Base-by-base conservation (phyloP, 139 green algal species). In the Eudorina sp. region DNA sequence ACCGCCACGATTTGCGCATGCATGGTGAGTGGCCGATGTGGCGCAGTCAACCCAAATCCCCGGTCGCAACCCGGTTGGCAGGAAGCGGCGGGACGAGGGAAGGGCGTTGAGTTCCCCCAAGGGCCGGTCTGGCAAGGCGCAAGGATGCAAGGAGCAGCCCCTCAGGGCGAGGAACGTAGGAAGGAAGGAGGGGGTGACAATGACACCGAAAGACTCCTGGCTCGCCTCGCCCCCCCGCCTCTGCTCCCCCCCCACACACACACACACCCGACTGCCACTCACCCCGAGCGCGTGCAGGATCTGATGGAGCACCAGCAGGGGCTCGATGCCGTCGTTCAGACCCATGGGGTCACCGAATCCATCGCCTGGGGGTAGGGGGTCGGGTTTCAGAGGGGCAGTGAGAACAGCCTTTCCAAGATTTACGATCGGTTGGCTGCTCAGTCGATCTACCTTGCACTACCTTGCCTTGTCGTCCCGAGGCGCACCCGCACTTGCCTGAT, bases 291-390 rank as follows among this genome's bases (percentile, higher is more conserved):
- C 43, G n/a, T 64, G 45, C 9, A 81, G 73, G 29, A 81, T 62
- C 45, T 81, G 73, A 25, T 81, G 73, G 27, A 81, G 43, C 73
- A 81, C 45, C 11, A 81, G 43, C 73, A 64, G 73, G 45, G 73
- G 73, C 34, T 81, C 73, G 0, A 62, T 1, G 73, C 73, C 73
- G 45, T 81, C 73, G 29, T 62, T 29, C 2, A 41, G 7, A 3
- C 73, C 45, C 31, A 6, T 7, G 1, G 73, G 73, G 73, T 81
- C 73, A 29, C 73, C 73, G 31, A 81, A 81, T 11, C 73, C 73
- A 29, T 81, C 73, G 43, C 45, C 73, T 81, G 45, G 40, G 18
- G 13, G 72, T 14, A 27, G 55, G 7, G 23, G 29, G 55, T 66
- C 55, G 6, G 55, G 55, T 23, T 5, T 25, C 55, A 34, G 55